A percentile compares a stretch with the other conserved stretches of the same genome.
phyloP scores from a whole-genome alignment of 106 monocot genomes.

The Platanthera zijinensis region DNA sequence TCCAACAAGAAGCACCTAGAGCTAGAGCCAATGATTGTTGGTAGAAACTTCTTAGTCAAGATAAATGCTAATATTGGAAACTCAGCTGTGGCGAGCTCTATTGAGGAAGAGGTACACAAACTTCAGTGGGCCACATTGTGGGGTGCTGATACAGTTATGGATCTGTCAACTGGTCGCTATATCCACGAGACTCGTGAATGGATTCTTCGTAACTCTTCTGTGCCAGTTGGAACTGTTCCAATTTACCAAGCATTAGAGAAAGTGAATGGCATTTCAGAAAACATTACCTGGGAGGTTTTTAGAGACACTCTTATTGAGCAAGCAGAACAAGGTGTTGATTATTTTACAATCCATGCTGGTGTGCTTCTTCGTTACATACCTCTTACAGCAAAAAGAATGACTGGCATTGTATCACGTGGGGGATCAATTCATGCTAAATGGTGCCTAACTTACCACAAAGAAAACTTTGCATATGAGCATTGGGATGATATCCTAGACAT shows the following conservation, averaged over 20 bases:
- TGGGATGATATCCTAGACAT: conserved; percentile 88
- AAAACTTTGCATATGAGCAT: conserved; percentile 81
- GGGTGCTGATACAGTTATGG: conserved; percentile 78
- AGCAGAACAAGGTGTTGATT: conserved; percentile 82
- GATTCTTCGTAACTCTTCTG: conserved; percentile 71
- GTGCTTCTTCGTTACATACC: conserved; percentile 72
- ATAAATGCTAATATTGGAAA: conserved; percentile 82
- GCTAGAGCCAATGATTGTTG: conserved; percentile 75
- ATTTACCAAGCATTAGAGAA: conserved; percentile 85
- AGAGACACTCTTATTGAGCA: conserved; percentile 73
- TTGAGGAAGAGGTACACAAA: conserved; percentile 77
- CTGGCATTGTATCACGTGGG: conserved; percentile 74
- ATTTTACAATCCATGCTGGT: conserved; percentile 80
- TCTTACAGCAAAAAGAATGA: conserved; percentile 77
- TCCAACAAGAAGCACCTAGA: conserved; percentile 78
- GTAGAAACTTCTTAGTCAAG: conserved; percentile 76
- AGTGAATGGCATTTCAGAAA: conserved; percentile 73
- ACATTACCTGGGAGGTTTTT: conserved; percentile 65
- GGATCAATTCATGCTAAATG: conserved; percentile 87
- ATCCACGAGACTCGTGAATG: conserved; percentile 86
- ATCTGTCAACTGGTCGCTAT: conserved; percentile 77
- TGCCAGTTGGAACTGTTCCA: conserved; percentile 72
- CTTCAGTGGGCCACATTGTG: conserved; percentile 89
- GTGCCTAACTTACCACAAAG: conserved; percentile 72
- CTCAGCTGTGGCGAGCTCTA: conserved; percentile 62